Evolutionary conservation across 2,329 filamentous ascomycete species (phyloP), one percentile per base, ranked within the genome.

Genomic region (Talaromyces sp.): DNA sequence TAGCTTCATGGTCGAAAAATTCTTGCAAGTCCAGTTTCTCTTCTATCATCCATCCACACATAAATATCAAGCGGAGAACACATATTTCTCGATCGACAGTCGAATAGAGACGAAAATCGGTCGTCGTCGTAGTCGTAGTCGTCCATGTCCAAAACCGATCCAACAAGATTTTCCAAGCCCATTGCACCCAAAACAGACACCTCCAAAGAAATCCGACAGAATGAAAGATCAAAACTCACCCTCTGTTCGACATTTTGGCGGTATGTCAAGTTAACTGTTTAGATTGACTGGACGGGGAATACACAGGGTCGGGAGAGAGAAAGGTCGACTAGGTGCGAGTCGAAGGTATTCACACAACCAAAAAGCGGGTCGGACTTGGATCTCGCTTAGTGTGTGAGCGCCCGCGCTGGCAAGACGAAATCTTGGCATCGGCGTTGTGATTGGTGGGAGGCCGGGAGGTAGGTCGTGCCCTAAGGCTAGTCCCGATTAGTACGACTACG

Each of bases 201-300:
- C 34, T n/a, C n/a, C 5, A 10, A 1, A 56, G 15, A 22, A 43
- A 59, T 29, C n/a, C 27, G 36, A 15, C 29, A 58, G 29, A 31
- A 54, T 10, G 7, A 63, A 61, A 65, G 40, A 68, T 61, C 63
- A 65, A 3, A 65, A 78, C 80, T 78, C 77, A 83, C 81, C 81
- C 80, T 80, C 80, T 79, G 72, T 80, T 81, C 77, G 81, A 82
- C 81, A 83, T 83, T 72, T 78, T 81, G 79, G 72, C 75, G 75
- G 71, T 72, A 72, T 77, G 75, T 81, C 73, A 74, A 74, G 70
- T 72, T 74, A 69, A 72, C 72, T 71, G 73, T 74, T 73, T 77
- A 71, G 51, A 73, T 72, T 73, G 75, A 75, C 73, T 56, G 69
- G 69, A 49, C 69, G 70, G 69, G 68, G 67, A 62, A 69, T 69